Evolutionary conservation across 169 alveolate genomes (phyloP), one percentile per base, ranked within the genome.

Genomic region (Besnoitia besnoiti): DNA sequence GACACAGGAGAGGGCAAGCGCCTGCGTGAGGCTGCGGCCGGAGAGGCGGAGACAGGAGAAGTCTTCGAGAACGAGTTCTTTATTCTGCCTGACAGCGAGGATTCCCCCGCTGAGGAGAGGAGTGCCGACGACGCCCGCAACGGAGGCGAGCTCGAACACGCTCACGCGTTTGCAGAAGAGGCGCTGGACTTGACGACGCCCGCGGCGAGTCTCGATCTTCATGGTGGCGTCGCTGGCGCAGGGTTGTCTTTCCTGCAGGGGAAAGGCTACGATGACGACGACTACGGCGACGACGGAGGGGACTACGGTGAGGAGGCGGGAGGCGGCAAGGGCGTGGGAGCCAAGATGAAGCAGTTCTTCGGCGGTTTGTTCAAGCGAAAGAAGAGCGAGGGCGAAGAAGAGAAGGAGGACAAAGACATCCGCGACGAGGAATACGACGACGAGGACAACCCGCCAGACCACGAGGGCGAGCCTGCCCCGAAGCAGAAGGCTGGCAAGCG

Each of bases 221-320:
- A n/a, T n/a, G n/a, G 30, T 19, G 27, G 67, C n/a, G 67, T 19
- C 33, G 67, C 67, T 21, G 3, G 30, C 30, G 33, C 12, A 16
- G n/a, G 39, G n/a, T 73, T 73, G 47, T 73, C 82, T n/a, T 73
- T 73, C 21, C 24, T 73, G 44, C 82, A 73, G 46, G 44, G 40
- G 16, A 19, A 73, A 35, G 12, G 24, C 67, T 14, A 51, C n/a
- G 67, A 51, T 51, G 67, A 73, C 82, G 3, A 7, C 46, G 82
- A 73, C 5, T 73, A 73, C 46, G 82, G 46, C 47, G 82, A 73
- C n/a, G 82, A 73, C 79, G 33, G 19, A 4, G 79, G 79, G 42
- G 10, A 62, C n/a, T 39, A 73, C 5, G 67, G 24, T 51, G 82
- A 73, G 19, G 82, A 73, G 3, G 82, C 16, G 2, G 44, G 46